These are phyloP conservation scores for Barnettozyma hawaiiensis DNA, from an alignment of 1,139 yeast genomes.

Conservation along the genomic window DNA sequence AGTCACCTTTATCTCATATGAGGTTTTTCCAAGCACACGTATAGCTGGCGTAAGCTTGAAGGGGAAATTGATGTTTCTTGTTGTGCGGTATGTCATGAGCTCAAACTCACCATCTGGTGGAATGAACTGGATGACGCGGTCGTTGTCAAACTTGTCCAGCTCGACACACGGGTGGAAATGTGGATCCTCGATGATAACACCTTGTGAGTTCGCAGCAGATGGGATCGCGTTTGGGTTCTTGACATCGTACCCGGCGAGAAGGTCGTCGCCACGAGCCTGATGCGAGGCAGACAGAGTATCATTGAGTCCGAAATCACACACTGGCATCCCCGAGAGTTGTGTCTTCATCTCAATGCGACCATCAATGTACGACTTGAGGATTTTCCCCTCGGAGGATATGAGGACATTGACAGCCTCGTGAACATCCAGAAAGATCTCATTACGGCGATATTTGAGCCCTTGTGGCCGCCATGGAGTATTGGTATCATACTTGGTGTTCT, in stretches of 20 bases:
- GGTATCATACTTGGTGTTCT: slow-evolving; percentile 14
- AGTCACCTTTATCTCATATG: slow-evolving; percentile 52
- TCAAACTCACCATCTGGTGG: slow-evolving; percentile 95
- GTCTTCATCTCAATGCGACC: slow-evolving; percentile 72
- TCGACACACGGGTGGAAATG: slow-evolving; percentile 88
- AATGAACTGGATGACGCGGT: slow-evolving; percentile 62
- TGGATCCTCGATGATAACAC: slow-evolving; percentile 63
- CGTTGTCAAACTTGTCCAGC: slow-evolving; percentile 60
- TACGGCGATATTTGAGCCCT: slow-evolving; percentile 74
- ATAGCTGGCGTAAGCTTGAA: slow-evolving; percentile 62
- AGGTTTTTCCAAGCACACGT: slow-evolving; percentile 41
- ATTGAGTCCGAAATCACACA: slow-evolving; percentile 58
- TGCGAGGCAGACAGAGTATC: slow-evolving; percentile 31
- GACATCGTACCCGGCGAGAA: slow-evolving; percentile 23
- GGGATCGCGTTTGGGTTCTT: slow-evolving; percentile 31
- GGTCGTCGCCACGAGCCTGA: slow-evolving; percentile 20
- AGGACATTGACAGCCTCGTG: slow-evolving; percentile 69
- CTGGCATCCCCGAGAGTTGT: slow-evolving; percentile 71
- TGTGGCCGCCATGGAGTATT: slow-evolving; percentile 61
- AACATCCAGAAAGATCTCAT: slow-evolving; percentile 75
- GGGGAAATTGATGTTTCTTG: slow-evolving; percentile 61
- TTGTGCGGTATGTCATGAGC: slow-evolving; percentile 69
- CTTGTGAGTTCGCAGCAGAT: slow-evolving; percentile 40
- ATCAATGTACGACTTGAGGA: slow-evolving; percentile 67
- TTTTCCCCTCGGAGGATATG: slow-evolving; percentile 53